A percentile compares a stretch with the other conserved stretches of the same genome.
Evolutionary conservation across 805 yeast genomes (phyloP).

Genomic region (Nakazawaea wickerhamii): DNA sequence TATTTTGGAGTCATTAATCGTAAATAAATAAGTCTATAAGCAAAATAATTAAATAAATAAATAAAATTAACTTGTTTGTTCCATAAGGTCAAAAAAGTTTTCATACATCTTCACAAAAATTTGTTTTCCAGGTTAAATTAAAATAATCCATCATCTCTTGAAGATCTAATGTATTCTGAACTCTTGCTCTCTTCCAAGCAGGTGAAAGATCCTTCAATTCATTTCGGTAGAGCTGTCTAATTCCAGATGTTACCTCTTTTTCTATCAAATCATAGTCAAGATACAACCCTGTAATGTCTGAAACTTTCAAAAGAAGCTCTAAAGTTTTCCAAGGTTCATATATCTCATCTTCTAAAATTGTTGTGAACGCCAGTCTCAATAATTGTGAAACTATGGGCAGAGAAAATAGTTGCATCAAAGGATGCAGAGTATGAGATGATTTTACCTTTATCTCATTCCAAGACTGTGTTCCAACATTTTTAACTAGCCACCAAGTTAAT

Average conservation of each 20-base stretch:
- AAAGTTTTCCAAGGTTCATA: conserved; percentile 21
- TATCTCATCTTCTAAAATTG: conserved; percentile 1
- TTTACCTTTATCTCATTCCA: conserved; percentile 4
- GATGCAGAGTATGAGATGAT: conserved; percentile 15
- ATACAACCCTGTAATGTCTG: conserved; percentile 16
- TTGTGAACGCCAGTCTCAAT: conserved; percentile 18
- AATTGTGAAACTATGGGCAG: conserved; percentile 15
- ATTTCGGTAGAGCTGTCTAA: conserved; percentile 1
- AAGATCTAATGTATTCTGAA: not conserved
- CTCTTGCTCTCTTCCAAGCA: not conserved
- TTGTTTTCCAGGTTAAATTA: conserved; percentile 9
- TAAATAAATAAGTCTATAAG: not conserved
- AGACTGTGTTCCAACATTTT: not conserved
- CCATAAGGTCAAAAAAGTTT: not conserved
- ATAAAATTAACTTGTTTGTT: not conserved
- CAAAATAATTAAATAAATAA: not conserved
- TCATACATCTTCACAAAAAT: not conserved
- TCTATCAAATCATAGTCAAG: conserved; percentile 8
- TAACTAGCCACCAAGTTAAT: conserved; percentile 14
- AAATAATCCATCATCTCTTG: conserved; percentile 7
- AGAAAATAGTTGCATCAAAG: conserved; percentile 18
- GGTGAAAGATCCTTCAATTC: not conserved
- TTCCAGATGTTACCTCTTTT: conserved; percentile 1
- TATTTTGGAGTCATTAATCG: not conserved
- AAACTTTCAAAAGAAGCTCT: conserved; percentile 16